Conservation (phyloP, 768 basidiomycete genomes). For the Podaxis sp. region DNA sequence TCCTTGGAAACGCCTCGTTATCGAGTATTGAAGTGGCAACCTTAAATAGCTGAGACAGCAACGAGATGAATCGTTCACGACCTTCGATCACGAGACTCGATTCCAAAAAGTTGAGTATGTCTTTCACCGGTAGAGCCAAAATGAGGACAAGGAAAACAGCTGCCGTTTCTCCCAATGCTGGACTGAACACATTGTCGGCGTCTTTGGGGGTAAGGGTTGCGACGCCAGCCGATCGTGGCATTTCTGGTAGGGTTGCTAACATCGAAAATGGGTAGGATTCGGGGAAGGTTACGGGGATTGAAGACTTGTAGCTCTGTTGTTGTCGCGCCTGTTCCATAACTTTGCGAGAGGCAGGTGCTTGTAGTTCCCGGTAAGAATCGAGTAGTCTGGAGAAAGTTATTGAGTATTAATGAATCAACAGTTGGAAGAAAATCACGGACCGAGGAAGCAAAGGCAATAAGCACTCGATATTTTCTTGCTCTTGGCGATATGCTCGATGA, state of each 20-base stretch:
- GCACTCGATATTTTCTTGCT: constrained; percentile 91
- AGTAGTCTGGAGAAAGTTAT: constrained; percentile 54
- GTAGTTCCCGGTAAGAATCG: constrained; percentile 86
- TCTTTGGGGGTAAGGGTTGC: constrained; percentile 42
- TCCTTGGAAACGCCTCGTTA: constrained; percentile 85
- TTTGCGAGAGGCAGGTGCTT: constrained; percentile 61
- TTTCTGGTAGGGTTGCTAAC: constrained; percentile 62
- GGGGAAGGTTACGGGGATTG: constrained; percentile 82
- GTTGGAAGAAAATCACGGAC: constrained; percentile 38
- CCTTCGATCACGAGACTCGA: constrained; percentile 88
- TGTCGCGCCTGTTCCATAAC: constrained; percentile 71
- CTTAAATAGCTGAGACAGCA: constrained; percentile 79
- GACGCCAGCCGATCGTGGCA: constrained; percentile 35
- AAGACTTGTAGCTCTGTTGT: constrained; percentile 53
- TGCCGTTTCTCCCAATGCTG: constrained; percentile 82
- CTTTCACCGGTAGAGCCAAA: constrained; percentile 74
- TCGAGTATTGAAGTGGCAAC: constrained; percentile 79
- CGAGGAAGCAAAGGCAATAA: constrained; percentile 81
- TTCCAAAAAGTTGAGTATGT: constrained; percentile 78
- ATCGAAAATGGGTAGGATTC: constrained; percentile 93
- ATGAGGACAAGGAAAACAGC: constrained; percentile 82
- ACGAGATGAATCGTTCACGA: constrained; percentile 66
- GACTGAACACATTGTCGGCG: constrained; percentile 59
- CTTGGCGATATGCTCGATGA: constrained; percentile 63
- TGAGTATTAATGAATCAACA: not conserved